A percentile compares a stretch with the other conserved stretches of the same genome.
These are phyloP conservation scores for Salvia hispanica DNA, from an alignment of 257 asterid genomes.

Conservation along the genomic window DNA sequence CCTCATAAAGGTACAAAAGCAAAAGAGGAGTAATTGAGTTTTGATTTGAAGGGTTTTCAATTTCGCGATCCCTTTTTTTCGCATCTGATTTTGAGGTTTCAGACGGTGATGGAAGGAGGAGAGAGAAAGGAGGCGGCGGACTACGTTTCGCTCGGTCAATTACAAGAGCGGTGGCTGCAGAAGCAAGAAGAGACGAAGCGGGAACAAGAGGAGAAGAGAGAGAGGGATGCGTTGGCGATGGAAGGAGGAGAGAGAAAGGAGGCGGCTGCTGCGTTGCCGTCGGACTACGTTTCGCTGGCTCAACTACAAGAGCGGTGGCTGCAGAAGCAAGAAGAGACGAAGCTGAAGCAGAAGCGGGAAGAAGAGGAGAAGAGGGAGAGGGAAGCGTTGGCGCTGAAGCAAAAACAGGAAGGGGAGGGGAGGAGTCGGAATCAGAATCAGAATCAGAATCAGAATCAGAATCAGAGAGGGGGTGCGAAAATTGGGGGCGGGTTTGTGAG, in stretches of 20 bases:
- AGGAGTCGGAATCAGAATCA: background rate
- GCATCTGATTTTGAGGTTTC: background rate
- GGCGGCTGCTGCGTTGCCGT: constrained; percentile 53
- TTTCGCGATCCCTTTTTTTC: background rate
- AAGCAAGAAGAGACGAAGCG: constrained; percentile 39
- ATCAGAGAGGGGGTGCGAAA: constrained; percentile 14
- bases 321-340: constrained; percentile 39
- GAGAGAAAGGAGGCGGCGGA: constrained; percentile 38
- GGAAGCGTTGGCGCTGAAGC: constrained; percentile 19
- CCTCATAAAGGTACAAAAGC: background rate
- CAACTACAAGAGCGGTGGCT: constrained; percentile 69
- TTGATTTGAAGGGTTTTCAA: background rate
- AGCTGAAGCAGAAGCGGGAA: constrained; percentile 32
- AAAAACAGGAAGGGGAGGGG: constrained; percentile 27
- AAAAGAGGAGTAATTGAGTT: background rate
- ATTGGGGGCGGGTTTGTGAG: constrained; percentile 2
- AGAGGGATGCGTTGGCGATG: constrained; percentile 31
- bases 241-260: constrained; percentile 34
- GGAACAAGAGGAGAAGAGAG: constrained; percentile 22
- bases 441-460: too few species aligned
- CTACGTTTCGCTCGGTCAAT: constrained; percentile 63
- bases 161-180: constrained; percentile 62
- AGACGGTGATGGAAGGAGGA: constrained; percentile 37
- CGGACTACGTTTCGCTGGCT: constrained; percentile 62
- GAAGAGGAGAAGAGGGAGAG: constrained; percentile 22